A percentile compares a stretch with the other conserved stretches of the same genome.
These are phyloP conservation scores for Exsudoporus floridanus DNA, from an alignment of 1,284 basidiomycete species.

Conservation along the genomic window DNA sequence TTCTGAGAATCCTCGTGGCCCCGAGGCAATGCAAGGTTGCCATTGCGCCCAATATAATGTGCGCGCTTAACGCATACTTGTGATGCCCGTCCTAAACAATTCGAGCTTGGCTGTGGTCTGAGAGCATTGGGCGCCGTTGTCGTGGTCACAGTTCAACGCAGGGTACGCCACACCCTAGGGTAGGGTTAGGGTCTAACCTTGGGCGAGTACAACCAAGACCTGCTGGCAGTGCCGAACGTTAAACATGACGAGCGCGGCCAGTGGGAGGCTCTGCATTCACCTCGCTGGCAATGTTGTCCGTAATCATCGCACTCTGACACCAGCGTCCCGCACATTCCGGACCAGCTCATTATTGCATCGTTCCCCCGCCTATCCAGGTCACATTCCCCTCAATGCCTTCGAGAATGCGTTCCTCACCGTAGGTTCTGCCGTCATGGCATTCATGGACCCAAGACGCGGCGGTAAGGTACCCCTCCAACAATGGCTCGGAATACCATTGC, in stretches of 20 bases:
- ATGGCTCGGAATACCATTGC: neutral
- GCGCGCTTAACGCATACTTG: neutral
- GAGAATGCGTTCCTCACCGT: constrained; percentile 85
- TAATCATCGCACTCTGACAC: neutral
- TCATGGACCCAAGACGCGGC: constrained; percentile 81
- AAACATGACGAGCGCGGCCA: neutral
- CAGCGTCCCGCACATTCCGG: constrained; percentile 10
- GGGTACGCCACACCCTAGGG: neutral
- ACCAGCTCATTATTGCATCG: constrained; percentile 19
- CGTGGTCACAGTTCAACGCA: neutral
- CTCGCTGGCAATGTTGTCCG: neutral
- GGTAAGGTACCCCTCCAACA: constrained; percentile 52
- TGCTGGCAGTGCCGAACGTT: no score
- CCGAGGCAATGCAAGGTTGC: constrained; percentile 11
- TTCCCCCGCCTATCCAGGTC: constrained; percentile 63
- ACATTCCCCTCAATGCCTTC: constrained; percentile 78
- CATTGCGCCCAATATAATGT: constrained; percentile 1
- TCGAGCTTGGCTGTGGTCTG: neutral
- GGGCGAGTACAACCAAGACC: no score
- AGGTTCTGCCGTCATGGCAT: constrained; percentile 83
- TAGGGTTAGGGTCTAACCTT: constrained; percentile 19
- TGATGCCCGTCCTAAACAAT: neutral
- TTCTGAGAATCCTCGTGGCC: constrained; percentile 14
- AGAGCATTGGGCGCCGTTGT: neutral
- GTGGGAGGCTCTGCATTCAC: neutral